Percentiles rank a stretch among this genome's conserved stretches.
Evolutionary conservation across 2,329 filamentous ascomycete species (phyloP).

Genomic region (Penicillium sp.): DNA sequence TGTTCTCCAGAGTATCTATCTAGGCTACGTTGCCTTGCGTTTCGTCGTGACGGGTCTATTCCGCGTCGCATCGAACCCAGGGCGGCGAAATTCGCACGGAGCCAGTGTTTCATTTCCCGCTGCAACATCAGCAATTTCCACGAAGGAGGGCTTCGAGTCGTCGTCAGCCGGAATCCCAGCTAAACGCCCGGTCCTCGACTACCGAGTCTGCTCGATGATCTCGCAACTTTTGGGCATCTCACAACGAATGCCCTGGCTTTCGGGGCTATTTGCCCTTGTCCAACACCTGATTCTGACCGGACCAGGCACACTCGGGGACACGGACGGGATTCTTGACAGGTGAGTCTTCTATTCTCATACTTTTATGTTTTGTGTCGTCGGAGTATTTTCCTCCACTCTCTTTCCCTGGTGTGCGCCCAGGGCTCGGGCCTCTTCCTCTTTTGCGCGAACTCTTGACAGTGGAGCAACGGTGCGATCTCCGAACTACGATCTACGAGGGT

Average conservation of each 20-base stretch:
- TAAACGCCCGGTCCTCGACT: slow-evolving; percentile 69
- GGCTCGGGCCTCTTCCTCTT: slow-evolving; percentile 15
- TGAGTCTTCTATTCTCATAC: slow-evolving; percentile 56
- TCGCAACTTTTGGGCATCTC: slow-evolving; percentile 73
- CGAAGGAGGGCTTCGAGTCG: slow-evolving; percentile 34
- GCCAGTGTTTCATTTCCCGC: slow-evolving; percentile 30
- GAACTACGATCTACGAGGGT: slow-evolving; percentile 37
- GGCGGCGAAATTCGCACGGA: slow-evolving; percentile 34
- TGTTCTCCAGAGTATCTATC: slow-evolving; percentile 54
- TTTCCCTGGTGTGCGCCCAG: slow-evolving; percentile 12
- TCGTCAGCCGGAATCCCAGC: slow-evolving; percentile 27
- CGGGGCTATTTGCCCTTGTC: slow-evolving; percentile 71
- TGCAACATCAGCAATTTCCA: slow-evolving; percentile 25
- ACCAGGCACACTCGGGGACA: slow-evolving; percentile 72
- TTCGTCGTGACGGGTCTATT: slow-evolving; percentile 65
- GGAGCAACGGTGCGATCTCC: slow-evolving; percentile 36
- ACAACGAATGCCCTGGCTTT: slow-evolving; percentile 87
- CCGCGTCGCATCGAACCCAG: slow-evolving; percentile 67
- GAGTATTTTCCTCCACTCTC: slow-evolving; percentile 17
- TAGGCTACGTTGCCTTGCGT: slow-evolving; percentile 64
- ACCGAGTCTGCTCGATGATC: slow-evolving; percentile 74
- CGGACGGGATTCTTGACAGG: slow-evolving; percentile 84
- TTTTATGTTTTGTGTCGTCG: slow-evolving; percentile 12
- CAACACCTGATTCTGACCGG: slow-evolving; percentile 74
- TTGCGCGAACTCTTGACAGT: slow-evolving; percentile 28